phyloP scores from a whole-genome alignment of 176 grass and related monocot genomes.

The Hsuehochloa calcarea region DNA sequence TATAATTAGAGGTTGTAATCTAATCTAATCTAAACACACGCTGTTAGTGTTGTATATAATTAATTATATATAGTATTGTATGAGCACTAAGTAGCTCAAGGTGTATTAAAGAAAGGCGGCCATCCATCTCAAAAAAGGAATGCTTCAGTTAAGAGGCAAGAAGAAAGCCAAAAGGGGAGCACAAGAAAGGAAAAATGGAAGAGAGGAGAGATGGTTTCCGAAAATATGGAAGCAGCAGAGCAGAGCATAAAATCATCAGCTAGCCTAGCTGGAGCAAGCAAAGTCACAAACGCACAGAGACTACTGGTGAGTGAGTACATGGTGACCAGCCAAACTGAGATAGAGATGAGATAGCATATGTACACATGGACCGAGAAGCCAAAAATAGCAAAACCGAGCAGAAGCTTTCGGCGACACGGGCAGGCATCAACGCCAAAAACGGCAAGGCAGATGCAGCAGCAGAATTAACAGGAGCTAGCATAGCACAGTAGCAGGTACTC shows the following conservation, averaged over 20 bases:
- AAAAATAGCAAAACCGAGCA: conserved; percentile 17
- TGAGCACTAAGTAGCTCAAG: background rate
- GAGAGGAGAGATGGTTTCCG: conserved; percentile 20
- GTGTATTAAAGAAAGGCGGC: background rate
- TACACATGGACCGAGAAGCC: background rate
- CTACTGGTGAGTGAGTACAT: too few relatives aligned
- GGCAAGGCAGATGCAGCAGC: background rate
- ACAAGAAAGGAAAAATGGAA: conserved; percentile 18
- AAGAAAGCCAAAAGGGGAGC: background rate
- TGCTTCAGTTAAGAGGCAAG: background rate
- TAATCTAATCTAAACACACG: background rate
- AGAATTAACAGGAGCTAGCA: background rate
- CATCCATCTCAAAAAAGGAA: conserved; percentile 36
- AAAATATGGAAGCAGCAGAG: conserved; percentile 30
- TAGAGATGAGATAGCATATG: background rate
- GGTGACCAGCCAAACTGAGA: background rate
- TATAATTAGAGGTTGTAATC: background rate
- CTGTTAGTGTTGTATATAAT: background rate
- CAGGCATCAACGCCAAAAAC: conserved; percentile 3
- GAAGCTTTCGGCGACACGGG: conserved; percentile 7
- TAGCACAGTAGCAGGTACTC: too few relatives aligned
- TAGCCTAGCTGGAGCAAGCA: conserved; percentile 11
- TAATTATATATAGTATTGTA: background rate
- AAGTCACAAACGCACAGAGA: background rate
- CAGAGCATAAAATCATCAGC: conserved; percentile 49